Percentiles rank a stretch among this genome's conserved stretches.
Conservation (phyloP, 257 asterid genomes). For the Gardenia jasminoides region DNA sequence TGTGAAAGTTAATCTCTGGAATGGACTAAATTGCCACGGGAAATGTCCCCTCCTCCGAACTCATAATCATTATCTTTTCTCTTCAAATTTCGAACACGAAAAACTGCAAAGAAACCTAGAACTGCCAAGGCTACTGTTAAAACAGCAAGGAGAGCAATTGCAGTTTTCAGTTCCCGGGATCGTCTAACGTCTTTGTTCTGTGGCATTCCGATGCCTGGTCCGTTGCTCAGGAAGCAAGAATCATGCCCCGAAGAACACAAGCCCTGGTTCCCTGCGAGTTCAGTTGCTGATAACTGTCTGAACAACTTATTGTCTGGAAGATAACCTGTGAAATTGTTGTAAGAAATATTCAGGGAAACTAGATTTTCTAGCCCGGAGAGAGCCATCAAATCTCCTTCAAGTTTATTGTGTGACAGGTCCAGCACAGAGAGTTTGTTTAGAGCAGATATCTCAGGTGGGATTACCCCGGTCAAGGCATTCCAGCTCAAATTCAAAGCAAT, state of each 20-base stretch:
- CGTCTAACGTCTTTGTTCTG: slow-evolving; percentile 16
- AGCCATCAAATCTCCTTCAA: slow-evolving; percentile 59
- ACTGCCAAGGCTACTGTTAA: slow-evolving; percentile 51
- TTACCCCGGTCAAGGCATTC: slow-evolving; percentile 58
- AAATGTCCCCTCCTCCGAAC: slow-evolving; percentile 36
- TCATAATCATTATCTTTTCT: slow-evolving; percentile 54
- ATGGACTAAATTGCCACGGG: slow-evolving; percentile 71
- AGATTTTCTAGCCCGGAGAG: slow-evolving; percentile 64
- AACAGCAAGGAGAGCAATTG: slow-evolving; percentile 46
- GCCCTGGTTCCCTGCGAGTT: slow-evolving; percentile 58
- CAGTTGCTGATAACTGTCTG: slow-evolving; percentile 60
- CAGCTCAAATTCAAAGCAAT: slow-evolving; percentile 76
- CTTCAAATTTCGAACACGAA: slow-evolving; percentile 47
- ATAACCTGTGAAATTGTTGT: slow-evolving; percentile 70
- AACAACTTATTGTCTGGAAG: slow-evolving; percentile 75
- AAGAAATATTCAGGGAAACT: slow-evolving; percentile 65
- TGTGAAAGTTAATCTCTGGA: slow-evolving; percentile 66
- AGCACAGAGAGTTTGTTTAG: slow-evolving; percentile 58
- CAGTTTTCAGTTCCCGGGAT: slow-evolving; percentile 62
- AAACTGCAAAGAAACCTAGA: slow-evolving; percentile 55
- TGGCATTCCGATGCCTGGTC: slow-evolving; percentile 29
- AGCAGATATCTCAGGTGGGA: slow-evolving; percentile 59
- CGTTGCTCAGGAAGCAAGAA: slow-evolving; percentile 53
- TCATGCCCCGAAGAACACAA: slow-evolving; percentile 56
- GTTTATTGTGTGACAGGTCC: slow-evolving; percentile 71